phyloP scores from a whole-genome alignment of 495 filamentous ascomycete genomes.

The Aspergillus avenaceus region DNA sequence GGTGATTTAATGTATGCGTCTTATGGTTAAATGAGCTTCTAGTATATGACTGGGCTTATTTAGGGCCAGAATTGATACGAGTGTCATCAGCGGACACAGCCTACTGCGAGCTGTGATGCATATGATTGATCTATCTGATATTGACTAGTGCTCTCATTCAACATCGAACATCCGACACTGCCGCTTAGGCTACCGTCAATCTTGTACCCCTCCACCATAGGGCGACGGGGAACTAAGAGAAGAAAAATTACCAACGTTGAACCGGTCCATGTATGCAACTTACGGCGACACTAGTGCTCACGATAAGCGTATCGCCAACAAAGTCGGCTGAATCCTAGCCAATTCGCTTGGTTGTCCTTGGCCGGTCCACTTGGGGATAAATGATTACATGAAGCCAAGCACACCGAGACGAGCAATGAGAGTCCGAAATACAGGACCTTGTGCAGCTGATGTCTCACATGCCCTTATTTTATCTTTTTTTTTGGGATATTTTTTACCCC shows the following conservation, averaged over 20 bases:
- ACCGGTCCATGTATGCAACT: background rate
- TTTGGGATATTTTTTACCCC: too few relatives aligned
- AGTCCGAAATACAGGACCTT: conserved; percentile 13
- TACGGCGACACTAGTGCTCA: conserved; percentile 15
- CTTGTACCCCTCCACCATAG: background rate
- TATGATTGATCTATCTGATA: background rate
- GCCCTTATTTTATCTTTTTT: too few relatives aligned
- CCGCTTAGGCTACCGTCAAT: conserved; percentile 2
- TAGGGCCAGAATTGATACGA: too few relatives aligned
- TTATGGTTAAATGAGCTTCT: too few relatives aligned
- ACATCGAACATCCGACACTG: background rate
- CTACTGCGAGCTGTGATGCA: background rate
- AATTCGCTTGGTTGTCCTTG: conserved; percentile 19
- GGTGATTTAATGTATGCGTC: too few relatives aligned
- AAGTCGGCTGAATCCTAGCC: conserved; percentile 26
- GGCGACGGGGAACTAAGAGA: background rate
- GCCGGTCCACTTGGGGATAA: conserved; percentile 7
- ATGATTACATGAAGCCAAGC: conserved; percentile 11
- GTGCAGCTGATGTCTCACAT: conserved; percentile 36
- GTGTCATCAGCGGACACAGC: too few relatives aligned
- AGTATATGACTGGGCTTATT: background rate
- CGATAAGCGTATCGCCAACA: conserved; percentile 42
- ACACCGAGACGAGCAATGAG: background rate
- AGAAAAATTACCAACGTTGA: background rate
- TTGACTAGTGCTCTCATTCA: background rate